phyloP scores from a whole-genome alignment of 2,329 filamentous ascomycete species.

The Magnaporthales sp. region DNA sequence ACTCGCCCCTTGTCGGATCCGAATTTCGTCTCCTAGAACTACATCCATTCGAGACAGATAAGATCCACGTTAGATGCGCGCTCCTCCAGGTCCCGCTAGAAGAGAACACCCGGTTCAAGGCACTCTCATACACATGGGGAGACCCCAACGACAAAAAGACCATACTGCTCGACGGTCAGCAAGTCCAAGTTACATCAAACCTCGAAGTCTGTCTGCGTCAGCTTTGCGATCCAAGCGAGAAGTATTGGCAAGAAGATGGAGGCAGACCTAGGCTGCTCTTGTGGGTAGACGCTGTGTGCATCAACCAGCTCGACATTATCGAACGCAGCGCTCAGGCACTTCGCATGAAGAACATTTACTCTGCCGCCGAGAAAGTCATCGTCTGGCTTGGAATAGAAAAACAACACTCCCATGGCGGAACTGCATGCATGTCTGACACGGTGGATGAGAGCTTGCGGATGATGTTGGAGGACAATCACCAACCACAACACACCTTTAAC shows the following conservation, averaged over 20 bases:
- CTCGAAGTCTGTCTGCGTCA: slow-evolving; percentile 11
- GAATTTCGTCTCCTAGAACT: background rate
- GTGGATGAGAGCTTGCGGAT: background rate
- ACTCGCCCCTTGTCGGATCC: background rate
- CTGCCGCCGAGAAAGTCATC: slow-evolving; percentile 12
- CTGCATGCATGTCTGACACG: no score
- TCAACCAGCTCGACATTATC: slow-evolving; percentile 14
- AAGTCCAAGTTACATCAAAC: slow-evolving; percentile 10
- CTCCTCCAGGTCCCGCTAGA: slow-evolving; percentile 6
- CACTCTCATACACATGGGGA: slow-evolving; percentile 18
- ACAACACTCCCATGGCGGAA: no score
- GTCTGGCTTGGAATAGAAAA: slow-evolving; percentile 13
- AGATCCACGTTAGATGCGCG: no score
- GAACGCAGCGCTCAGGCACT: slow-evolving; percentile 14
- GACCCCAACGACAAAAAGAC: slow-evolving; percentile 4
- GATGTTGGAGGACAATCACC: background rate
- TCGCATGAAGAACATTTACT: slow-evolving; percentile 16
- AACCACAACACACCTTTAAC: no score
- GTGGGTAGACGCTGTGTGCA: slow-evolving; percentile 18
- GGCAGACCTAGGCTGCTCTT: slow-evolving; percentile 2
- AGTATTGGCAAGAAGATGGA: no score
- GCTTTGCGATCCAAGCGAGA: slow-evolving; percentile 3
- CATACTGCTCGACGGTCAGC: slow-evolving; percentile 12
- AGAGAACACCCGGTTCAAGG: slow-evolving; percentile 13
- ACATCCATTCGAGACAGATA: background rate